Conservation (phyloP, 257 asterid species). For the Thymus quinquecostatus region DNA sequence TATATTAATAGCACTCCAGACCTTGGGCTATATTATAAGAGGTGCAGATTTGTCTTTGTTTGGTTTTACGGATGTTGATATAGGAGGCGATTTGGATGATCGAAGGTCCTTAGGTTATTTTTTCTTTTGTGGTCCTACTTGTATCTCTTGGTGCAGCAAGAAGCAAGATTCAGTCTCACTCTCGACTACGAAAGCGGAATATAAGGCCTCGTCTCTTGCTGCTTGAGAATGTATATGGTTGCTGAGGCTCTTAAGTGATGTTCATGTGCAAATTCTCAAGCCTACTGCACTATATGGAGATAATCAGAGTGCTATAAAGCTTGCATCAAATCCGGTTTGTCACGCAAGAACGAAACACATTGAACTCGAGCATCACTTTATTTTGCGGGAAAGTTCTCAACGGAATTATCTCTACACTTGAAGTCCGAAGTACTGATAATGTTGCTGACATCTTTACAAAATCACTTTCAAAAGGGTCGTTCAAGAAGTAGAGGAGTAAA, state of each 20-base stretch:
- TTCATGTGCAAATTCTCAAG: not conserved
- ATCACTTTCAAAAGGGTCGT: constrained; percentile 1
- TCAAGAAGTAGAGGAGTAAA: not conserved
- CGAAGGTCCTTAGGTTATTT: not conserved
- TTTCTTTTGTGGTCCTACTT: not conserved
- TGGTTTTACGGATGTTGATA: too few species aligned
- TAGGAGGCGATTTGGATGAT: too few species aligned
- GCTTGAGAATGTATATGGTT: constrained; percentile 31
- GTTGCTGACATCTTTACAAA: constrained; percentile 13
- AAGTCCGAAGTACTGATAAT: not conserved
- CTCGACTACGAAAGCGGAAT: not conserved
- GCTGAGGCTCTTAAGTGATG: constrained; percentile 6
- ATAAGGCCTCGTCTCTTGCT: constrained; percentile 6
- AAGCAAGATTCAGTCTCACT: too few species aligned
- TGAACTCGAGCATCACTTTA: not conserved
- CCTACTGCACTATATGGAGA: not conserved
- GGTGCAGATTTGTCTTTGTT: too few species aligned
- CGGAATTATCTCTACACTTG: constrained; percentile 2
- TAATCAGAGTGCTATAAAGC: constrained; percentile 1
- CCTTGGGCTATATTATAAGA: too few species aligned
- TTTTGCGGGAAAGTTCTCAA: not conserved
- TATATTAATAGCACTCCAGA: not conserved
- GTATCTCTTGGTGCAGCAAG: constrained; percentile 2
- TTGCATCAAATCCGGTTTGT: not conserved
- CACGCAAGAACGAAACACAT: not conserved